Conservation (phyloP, 1,139 yeast species). For the Wickerhamiella pararugosa region DNA sequence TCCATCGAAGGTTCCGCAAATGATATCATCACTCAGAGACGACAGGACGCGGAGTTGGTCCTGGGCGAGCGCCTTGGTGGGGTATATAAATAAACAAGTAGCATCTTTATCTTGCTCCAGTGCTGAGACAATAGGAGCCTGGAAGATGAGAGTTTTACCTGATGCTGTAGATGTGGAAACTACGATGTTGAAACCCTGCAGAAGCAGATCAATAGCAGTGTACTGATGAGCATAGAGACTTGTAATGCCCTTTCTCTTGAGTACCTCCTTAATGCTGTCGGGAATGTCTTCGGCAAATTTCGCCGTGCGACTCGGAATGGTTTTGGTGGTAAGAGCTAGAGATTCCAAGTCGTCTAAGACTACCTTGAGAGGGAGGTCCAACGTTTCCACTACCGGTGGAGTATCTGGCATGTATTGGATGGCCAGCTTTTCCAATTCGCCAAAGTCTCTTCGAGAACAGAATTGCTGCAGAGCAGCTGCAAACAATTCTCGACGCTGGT, state of each 20-base stretch:
- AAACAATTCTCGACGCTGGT: slow-evolving; percentile 10
- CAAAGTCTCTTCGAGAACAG: not conserved
- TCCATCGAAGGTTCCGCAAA: slow-evolving; percentile 73
- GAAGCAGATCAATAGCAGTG: slow-evolving; percentile 48
- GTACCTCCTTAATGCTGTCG: slow-evolving; percentile 31
- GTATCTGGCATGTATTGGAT: not conserved
- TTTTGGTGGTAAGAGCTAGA: slow-evolving; percentile 4
- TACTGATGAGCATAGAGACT: slow-evolving; percentile 70
- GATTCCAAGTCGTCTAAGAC: slow-evolving; percentile 1
- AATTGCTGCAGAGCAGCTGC: slow-evolving; percentile 8
- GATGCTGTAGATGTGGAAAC: slow-evolving; percentile 90
- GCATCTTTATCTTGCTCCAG: slow-evolving; percentile 36
- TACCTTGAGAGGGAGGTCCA: not conserved
- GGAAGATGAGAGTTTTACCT: slow-evolving; percentile 86
- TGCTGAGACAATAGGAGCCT: slow-evolving; percentile 56
- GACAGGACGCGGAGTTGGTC: slow-evolving; percentile 76
- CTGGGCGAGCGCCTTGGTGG: slow-evolving; percentile 94
- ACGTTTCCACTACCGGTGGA: not conserved
- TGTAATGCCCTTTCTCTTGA: slow-evolving; percentile 33
- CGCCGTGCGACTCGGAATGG: slow-evolving; percentile 33
- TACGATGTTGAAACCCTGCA: slow-evolving; percentile 48
- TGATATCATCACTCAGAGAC: slow-evolving; percentile 24
- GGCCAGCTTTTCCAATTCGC: not conserved
- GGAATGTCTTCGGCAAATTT: slow-evolving; percentile 23
- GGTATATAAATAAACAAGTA: slow-evolving; percentile 79